Evolutionary conservation across 495 filamentous ascomycete species (phyloP).

Genomic region (Aspergillus affinis): DNA sequence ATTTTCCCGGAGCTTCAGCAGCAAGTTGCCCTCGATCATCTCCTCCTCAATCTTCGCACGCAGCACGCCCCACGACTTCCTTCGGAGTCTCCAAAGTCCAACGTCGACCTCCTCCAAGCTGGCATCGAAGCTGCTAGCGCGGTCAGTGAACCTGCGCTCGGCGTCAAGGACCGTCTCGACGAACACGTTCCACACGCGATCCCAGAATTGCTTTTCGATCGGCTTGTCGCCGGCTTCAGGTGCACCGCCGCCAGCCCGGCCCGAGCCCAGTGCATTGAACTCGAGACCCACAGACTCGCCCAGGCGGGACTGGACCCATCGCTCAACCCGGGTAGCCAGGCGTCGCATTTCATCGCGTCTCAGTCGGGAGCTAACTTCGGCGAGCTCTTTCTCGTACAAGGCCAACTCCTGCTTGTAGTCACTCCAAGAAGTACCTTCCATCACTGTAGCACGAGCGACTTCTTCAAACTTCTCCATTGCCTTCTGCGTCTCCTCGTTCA

Average conservation of each 20-base stretch:
- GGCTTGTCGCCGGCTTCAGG: constrained; percentile 76
- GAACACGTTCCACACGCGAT: constrained; percentile 90
- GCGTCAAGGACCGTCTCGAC: constrained; percentile 81
- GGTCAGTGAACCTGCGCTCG: constrained; percentile 77
- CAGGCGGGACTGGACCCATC: constrained; percentile 85
- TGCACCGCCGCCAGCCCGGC: constrained; percentile 74
- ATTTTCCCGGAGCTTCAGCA: constrained; percentile 94
- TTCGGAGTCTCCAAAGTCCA: constrained; percentile 85
- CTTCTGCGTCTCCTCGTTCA: constrained; percentile 74
- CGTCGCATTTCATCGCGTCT: constrained; percentile 94
- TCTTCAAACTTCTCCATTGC: constrained; percentile 73
- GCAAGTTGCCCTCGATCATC: constrained; percentile 93
- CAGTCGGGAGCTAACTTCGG: constrained; percentile 77
- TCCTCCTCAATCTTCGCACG: constrained; percentile 93
- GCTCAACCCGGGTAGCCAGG: constrained; percentile 83
- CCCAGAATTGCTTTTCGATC: constrained; percentile 85
- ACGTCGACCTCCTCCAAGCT: constrained; percentile 88
- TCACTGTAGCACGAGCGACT: constrained; percentile 69
- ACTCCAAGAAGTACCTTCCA: constrained; percentile 80
- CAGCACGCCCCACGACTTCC: constrained; percentile 91
- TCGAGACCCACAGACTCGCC: constrained; percentile 86
- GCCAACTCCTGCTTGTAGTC: constrained; percentile 65
- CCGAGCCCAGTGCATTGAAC: constrained; percentile 91
- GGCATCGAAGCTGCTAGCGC: constrained; percentile 90
- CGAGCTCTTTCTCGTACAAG: constrained; percentile 74